Conservation (phyloP, 2,329 filamentous ascomycete species). For the Fusarium sp. region DNA sequence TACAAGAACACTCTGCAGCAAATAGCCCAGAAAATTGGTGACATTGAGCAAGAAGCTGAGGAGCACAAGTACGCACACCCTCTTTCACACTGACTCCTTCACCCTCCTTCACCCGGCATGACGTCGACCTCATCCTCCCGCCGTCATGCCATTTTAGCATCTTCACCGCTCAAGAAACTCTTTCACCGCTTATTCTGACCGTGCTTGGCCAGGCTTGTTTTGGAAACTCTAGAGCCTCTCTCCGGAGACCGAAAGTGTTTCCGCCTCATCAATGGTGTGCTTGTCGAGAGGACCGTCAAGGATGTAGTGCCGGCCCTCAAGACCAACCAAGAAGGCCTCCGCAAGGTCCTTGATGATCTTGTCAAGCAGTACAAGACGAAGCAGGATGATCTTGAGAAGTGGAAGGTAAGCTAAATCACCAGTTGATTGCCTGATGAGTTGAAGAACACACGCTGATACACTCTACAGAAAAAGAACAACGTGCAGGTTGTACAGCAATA, state of each 20-base stretch:
- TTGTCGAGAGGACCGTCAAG: slow-evolving; percentile 93
- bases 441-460: slow-evolving; percentile 8
- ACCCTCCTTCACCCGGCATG: slow-evolving; percentile 15
- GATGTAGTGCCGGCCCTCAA: slow-evolving; percentile 91
- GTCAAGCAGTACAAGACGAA: slow-evolving; percentile 97
- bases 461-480: slow-evolving; percentile 84
- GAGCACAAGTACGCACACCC: slow-evolving; percentile 86
- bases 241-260: slow-evolving; percentile 93
- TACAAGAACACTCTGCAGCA: slow-evolving; percentile 86
- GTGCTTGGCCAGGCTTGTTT: slow-evolving; percentile 76
- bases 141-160: slow-evolving; percentile 29
- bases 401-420: slow-evolving; percentile 77
- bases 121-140: slow-evolving; percentile 22
- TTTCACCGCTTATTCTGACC: slow-evolving; percentile 40
- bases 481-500: slow-evolving; percentile 86
- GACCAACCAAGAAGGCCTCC: slow-evolving; percentile 93
- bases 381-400: slow-evolving; percentile 95
- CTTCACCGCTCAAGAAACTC: slow-evolving; percentile 54
- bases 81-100: slow-evolving; percentile 23
- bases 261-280: slow-evolving; percentile 96
- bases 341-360: slow-evolving; percentile 92
- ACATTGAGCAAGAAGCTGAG: slow-evolving; percentile 96
- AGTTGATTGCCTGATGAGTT: not conserved
- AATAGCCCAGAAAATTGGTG: slow-evolving; percentile 94
- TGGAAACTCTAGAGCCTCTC: slow-evolving; percentile 89